A percentile compares a stretch with the other conserved stretches of the same genome.
Evolutionary conservation across 2,329 filamentous ascomycete species (phyloP).

Genomic region (Paecilomyces formosus): DNA sequence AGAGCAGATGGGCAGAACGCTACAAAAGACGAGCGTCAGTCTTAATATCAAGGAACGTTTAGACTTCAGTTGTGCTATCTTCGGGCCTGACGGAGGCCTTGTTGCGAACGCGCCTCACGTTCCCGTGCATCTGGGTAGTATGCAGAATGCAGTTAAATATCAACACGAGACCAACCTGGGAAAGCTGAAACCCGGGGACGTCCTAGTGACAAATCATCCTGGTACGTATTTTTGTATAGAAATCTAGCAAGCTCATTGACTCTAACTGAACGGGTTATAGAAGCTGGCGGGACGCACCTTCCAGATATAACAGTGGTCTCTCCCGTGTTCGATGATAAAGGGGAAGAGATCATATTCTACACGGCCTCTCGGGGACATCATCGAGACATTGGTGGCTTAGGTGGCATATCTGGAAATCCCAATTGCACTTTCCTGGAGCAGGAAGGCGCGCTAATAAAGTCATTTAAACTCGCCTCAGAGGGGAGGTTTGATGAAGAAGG

Average conservation of each 20-base stretch:
- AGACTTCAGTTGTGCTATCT: constrained; percentile 74
- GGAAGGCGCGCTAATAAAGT: constrained; percentile 49
- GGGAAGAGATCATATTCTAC: constrained; percentile 66
- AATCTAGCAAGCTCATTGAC: too few species aligned
- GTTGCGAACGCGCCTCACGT: constrained; percentile 64
- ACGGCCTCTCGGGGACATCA: constrained; percentile 70
- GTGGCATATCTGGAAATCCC: constrained; percentile 22
- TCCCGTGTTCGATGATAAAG: constrained; percentile 64
- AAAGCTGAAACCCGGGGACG: constrained; percentile 67
- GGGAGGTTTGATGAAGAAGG: constrained; percentile 30
- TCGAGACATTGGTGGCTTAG: constrained; percentile 24
- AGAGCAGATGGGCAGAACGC: constrained; percentile 45
- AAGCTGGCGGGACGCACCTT: constrained; percentile 73
- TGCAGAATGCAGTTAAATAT: constrained; percentile 69
- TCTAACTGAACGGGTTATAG: constrained; percentile 36
- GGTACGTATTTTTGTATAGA: constrained; percentile 37
- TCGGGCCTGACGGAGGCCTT: constrained; percentile 63
- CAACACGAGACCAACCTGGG: constrained; percentile 69
- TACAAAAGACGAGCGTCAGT: constrained; percentile 43
- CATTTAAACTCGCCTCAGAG: constrained; percentile 61
- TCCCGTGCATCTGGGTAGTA: constrained; percentile 70
- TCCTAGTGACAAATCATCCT: constrained; percentile 71
- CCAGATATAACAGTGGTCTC: constrained; percentile 73
- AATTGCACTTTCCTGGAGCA: constrained; percentile 41
- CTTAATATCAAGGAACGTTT: constrained; percentile 73